phyloP scores from a whole-genome alignment of 331 rosid species.

The Stylosanthes scabra region DNA sequence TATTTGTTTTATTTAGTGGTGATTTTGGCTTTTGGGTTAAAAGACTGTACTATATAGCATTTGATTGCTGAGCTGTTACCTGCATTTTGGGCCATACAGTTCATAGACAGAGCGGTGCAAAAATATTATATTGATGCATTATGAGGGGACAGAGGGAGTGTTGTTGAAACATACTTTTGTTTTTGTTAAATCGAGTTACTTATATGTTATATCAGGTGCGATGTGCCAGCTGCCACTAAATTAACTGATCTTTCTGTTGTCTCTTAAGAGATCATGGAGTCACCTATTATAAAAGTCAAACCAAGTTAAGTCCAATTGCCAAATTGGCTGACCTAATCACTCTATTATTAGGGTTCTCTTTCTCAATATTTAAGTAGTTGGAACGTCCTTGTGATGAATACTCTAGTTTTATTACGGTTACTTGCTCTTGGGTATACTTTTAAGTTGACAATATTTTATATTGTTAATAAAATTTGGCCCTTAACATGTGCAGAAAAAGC shows the following conservation, averaged over 20 bases:
- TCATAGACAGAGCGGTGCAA: conserved; percentile 23
- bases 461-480: conserved; percentile 2
- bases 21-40: conserved; percentile 34
- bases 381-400: conserved; percentile 44
- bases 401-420: conserved; percentile 42
- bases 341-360: conserved; percentile 30
- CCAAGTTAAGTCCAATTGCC: conserved; percentile 34
- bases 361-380: conserved; percentile 42
- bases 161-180: conserved; percentile 7
- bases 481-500: conserved; percentile 26
- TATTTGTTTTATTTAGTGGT: background rate
- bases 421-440: conserved; percentile 29
- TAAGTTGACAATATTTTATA: conserved; percentile 17
- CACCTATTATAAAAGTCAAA: conserved; percentile 54
- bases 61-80: conserved; percentile 40
- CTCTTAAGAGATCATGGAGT: conserved; percentile 37
- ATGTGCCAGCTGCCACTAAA: conserved; percentile 32
- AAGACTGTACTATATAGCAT: conserved; percentile 13
- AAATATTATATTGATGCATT: conserved; percentile 31
- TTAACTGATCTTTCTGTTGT: conserved; percentile 29
- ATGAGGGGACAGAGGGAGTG: conserved; percentile 34
- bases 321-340: conserved; percentile 42
- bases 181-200: conserved; percentile 13
- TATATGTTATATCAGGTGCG: conserved; percentile 1
- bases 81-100: conserved; percentile 31